Evolutionary conservation across 345 rosid genomes (phyloP), one percentile per base, ranked within the genome.

Genomic region (Hibiscus tridactylites): DNA sequence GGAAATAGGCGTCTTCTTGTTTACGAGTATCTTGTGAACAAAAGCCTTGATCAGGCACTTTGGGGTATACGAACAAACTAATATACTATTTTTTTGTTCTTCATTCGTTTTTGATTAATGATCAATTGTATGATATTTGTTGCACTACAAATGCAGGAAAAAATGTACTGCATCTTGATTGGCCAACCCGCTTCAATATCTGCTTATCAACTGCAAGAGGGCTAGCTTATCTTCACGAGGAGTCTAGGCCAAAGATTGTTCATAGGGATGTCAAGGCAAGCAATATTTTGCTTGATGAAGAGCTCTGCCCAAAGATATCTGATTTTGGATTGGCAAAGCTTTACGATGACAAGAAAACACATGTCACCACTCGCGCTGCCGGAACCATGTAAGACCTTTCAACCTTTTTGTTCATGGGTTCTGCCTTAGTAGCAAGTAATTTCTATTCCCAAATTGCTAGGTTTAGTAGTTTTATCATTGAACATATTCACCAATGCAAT

Each of bases 41-140:
- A 82, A 61, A 88, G 97, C 78, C 88, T 91, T n/a, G 92, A 91
- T 79, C 87, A 86, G 56, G 90, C 89, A 67, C 74, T 90, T 12
- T 88, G 86, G 2, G 87, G 90, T 90, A 83, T 3, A 76, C 37
- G 33, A 64, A 29, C 60, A 37, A 11, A 33, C 53, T 28, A 49
- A 9, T 47, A 21, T 54, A 54, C 24, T 44, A 5, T 0, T 65
- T 65, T 65, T 17, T 9, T 28, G 28, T 39, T 50, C 29, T 16
- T 12, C 15, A 15, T 16, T 9, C 4, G 44, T 65, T 24, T n/a
- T 33, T 46, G 29, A 52, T 28, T 54, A 31, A 21, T 24, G 39
- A 59, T 7, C 19, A 21, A 44, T 15, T 29, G 37, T 17, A 21
- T 9, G 11, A 50, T 42, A 26, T 6, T 63, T 0, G 1, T 17